Evolutionary conservation across 345 rosid genomes (phyloP).

Genomic region (Erucastrum elatum): DNA sequence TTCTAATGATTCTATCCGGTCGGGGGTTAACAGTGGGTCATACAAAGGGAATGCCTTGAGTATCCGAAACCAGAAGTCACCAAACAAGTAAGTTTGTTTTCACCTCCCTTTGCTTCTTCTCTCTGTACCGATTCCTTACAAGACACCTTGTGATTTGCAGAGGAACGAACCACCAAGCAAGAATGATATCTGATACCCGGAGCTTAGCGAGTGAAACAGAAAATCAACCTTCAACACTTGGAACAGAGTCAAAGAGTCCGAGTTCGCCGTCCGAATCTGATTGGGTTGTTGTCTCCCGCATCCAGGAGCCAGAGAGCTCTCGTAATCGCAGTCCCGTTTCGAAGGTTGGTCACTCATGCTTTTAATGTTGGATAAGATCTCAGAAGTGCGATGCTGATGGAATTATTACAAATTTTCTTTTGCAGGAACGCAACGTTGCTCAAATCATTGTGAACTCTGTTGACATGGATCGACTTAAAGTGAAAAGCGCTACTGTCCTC

Average conservation of each 20-base stretch:
- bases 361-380: background rate
- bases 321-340: constrained; percentile 44
- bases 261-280: constrained; percentile 51
- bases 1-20: constrained; percentile 85
- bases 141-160: constrained; percentile 37
- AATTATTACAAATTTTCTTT: background rate
- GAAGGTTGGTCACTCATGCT: constrained; percentile 44
- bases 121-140: constrained; percentile 1
- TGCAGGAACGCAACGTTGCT: constrained; percentile 26
- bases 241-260: constrained; percentile 45
- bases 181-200: constrained; percentile 46
- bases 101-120: constrained; percentile 2
- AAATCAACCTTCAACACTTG: constrained; percentile 44
- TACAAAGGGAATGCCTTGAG: constrained; percentile 57
- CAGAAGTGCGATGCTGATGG: background rate
- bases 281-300: constrained; percentile 48
- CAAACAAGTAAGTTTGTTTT: constrained; percentile 43
- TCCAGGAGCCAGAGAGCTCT: constrained; percentile 42
- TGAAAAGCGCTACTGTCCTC: constrained; percentile 51
- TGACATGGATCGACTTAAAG: constrained; percentile 65
- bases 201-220: constrained; percentile 52
- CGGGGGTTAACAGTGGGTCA: constrained; percentile 62
- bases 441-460: constrained; percentile 24
- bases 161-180: constrained; percentile 55
- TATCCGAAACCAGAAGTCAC: constrained; percentile 53